These are phyloP conservation scores for Aspergillus phoenicis DNA, from an alignment of 2,329 filamentous ascomycete genomes.

Conservation along the genomic window DNA sequence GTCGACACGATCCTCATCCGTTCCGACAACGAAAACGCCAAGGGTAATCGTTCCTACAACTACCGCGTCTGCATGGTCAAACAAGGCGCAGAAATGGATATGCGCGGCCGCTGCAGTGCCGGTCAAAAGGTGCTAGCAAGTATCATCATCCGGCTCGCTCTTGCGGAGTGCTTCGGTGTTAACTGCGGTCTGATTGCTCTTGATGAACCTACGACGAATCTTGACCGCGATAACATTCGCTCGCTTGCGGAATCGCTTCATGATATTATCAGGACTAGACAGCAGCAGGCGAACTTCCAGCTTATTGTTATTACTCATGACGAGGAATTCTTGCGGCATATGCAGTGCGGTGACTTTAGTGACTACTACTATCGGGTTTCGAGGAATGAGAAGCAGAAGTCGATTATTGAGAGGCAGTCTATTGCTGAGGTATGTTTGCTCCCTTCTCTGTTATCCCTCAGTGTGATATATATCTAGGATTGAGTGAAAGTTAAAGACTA, in stretches of 20 bases:
- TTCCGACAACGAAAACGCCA: conserved; percentile 78
- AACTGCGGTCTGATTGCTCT: conserved; percentile 96
- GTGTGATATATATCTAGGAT: conserved; percentile 14
- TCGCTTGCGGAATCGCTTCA: conserved; percentile 82
- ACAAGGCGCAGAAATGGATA: conserved; percentile 97
- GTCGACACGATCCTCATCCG: conserved; percentile 96
- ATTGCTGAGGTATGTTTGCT: conserved; percentile 50
- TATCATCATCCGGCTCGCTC: conserved; percentile 94
- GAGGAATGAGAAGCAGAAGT: conserved; percentile 82
- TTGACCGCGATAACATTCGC: conserved; percentile 92
- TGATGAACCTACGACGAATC: conserved; percentile 96
- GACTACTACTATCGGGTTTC: conserved; percentile 89
- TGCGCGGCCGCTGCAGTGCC: conserved; percentile 95
- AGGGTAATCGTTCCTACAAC: conserved; percentile 84
- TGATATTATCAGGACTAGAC: conserved; percentile 80
- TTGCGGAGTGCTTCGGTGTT: conserved; percentile 94
- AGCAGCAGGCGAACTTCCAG: conserved; percentile 92
- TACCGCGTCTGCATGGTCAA: conserved; percentile 99
- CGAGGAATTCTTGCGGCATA: conserved; percentile 89
- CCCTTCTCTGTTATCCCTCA: background rate
- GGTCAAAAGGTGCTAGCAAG: conserved; percentile 95
- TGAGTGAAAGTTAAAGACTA: conserved; percentile 10
- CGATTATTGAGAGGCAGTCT: conserved; percentile 71
- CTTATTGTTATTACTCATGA: conserved; percentile 98
- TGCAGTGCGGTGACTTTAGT: conserved; percentile 91